Percentiles rank a stretch among this genome's conserved stretches.
These are phyloP conservation scores for Hyphopichia fennica DNA, from an alignment of 1,139 yeast genomes.

Conservation along the genomic window DNA sequence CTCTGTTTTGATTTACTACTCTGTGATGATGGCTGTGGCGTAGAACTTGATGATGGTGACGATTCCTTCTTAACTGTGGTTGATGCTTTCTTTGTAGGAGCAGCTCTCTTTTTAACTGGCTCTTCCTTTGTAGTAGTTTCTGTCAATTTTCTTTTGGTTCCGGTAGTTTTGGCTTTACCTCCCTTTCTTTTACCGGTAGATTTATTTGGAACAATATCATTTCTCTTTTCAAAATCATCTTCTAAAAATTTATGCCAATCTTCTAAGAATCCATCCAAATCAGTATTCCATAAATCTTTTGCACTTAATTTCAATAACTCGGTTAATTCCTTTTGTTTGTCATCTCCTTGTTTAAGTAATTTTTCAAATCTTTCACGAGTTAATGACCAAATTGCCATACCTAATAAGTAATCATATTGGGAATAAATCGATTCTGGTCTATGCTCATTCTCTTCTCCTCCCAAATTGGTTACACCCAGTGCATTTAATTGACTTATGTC, in stretches of 20 bases:
- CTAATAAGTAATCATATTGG: conserved; percentile 71
- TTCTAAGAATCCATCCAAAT: conserved; percentile 68
- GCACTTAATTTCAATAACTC: conserved; percentile 67
- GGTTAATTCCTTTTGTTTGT: conserved; percentile 71
- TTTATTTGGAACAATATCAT: conserved; percentile 28
- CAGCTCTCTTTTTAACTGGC: conserved; percentile 8
- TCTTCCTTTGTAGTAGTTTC: conserved; percentile 13
- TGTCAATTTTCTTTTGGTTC: conserved; percentile 13
- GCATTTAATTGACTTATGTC: conserved; percentile 35
- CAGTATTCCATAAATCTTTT: conserved; percentile 85
- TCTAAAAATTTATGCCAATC: conserved; percentile 65
- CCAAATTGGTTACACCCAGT: conserved; percentile 28
- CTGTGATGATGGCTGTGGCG: neutral
- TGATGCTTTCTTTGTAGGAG: conserved; percentile 2
- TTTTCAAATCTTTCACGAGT: conserved; percentile 87
- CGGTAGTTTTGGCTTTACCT: conserved; percentile 14
- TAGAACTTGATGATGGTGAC: conserved; percentile 4
- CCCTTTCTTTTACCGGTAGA: conserved; percentile 26
- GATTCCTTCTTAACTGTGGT: conserved; percentile 4
- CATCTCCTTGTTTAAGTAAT: conserved; percentile 68
- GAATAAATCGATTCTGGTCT: conserved; percentile 49
- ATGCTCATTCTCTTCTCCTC: conserved; percentile 30
- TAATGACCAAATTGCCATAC: conserved; percentile 92
- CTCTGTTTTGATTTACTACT: conserved; percentile 8
- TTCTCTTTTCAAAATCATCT: conserved; percentile 32